These are phyloP conservation scores for Penicillium vulpinum DNA, from an alignment of 2,329 filamentous ascomycete genomes.

Conservation along the genomic window DNA sequence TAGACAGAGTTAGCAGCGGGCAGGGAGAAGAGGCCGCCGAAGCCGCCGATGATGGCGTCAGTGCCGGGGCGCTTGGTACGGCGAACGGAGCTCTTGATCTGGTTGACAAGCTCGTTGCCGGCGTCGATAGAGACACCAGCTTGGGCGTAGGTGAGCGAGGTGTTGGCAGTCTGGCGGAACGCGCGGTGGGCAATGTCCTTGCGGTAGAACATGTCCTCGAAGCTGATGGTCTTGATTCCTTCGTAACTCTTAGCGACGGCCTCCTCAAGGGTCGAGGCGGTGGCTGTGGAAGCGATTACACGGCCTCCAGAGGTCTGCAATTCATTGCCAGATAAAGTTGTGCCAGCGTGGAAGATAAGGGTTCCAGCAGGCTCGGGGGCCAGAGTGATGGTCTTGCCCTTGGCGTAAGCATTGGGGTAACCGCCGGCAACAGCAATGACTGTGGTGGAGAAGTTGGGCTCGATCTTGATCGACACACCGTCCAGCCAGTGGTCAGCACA, in stretches of 20 bases:
- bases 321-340: conserved; percentile 61
- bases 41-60: conserved; percentile 91
- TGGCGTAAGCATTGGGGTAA: conserved; percentile 83
- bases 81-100: conserved; percentile 86
- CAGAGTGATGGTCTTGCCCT: conserved; percentile 66
- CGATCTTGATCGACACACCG: conserved; percentile 66
- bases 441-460: conserved; percentile 74
- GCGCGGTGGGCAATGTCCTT: conserved; percentile 84
- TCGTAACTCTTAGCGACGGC: conserved; percentile 87
- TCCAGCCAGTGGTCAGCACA: conserved; percentile 75
- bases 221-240: conserved; percentile 75
- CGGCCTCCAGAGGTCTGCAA: conserved; percentile 81
- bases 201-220: conserved; percentile 86
- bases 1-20: conserved; percentile 67
- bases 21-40: conserved; percentile 84
- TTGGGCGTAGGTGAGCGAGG: conserved; percentile 78
- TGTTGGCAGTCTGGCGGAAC: conserved; percentile 39
- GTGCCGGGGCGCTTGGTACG: conserved; percentile 83
- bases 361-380: conserved; percentile 57
- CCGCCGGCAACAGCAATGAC: conserved; percentile 92
- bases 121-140: conserved; percentile 94
- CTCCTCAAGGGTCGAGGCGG: conserved; percentile 70
- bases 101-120: conserved; percentile 86
- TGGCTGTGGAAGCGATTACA: conserved; percentile 89
- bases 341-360: conserved; percentile 92